Percentiles rank a stretch among this genome's conserved stretches.
phyloP scores from a whole-genome alignment of 768 basidiomycete genomes.

The Russula virescens region DNA sequence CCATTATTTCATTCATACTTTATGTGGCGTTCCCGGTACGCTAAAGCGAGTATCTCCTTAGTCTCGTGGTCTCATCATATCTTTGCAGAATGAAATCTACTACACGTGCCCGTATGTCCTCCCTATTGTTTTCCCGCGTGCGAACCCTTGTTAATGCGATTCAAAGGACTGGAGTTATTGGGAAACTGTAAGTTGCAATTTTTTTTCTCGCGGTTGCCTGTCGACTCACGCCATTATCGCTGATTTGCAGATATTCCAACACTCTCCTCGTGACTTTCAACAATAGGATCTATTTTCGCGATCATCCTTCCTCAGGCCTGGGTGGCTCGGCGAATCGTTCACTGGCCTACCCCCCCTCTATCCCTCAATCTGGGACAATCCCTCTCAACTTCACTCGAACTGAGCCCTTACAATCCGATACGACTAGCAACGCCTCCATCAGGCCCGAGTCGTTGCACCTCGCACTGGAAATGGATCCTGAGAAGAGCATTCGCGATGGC shows the following conservation, averaged over 20 bases:
- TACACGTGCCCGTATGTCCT: slow-evolving; percentile 4
- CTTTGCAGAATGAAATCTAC: slow-evolving; percentile 11
- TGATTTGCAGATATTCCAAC: slow-evolving; percentile 1
- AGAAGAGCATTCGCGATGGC: neutral
- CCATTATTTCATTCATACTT: slow-evolving; percentile 7
- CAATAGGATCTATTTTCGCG: slow-evolving; percentile 5
- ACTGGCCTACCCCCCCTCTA: neutral
- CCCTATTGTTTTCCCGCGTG: neutral
- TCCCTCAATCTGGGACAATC: neutral
- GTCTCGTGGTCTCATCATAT: neutral
- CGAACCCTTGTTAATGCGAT: neutral
- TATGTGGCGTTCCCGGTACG: slow-evolving; percentile 14
- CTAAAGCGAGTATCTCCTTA: neutral
- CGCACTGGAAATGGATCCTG: neutral
- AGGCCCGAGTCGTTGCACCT: neutral
- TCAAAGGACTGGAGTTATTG: slow-evolving; percentile 24
- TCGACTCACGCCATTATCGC: neutral
- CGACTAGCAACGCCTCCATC: neutral
- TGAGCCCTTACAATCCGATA: neutral
- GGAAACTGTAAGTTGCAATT: slow-evolving; percentile 17
- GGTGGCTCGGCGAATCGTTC: neutral
- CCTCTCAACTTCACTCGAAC: neutral
- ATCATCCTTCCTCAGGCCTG: neutral
- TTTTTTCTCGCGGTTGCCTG: neutral
- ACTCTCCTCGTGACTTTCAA: slow-evolving; percentile 5